Conservation (phyloP, 208 protist species). For the Chromosphaera perkinsii region DNA sequence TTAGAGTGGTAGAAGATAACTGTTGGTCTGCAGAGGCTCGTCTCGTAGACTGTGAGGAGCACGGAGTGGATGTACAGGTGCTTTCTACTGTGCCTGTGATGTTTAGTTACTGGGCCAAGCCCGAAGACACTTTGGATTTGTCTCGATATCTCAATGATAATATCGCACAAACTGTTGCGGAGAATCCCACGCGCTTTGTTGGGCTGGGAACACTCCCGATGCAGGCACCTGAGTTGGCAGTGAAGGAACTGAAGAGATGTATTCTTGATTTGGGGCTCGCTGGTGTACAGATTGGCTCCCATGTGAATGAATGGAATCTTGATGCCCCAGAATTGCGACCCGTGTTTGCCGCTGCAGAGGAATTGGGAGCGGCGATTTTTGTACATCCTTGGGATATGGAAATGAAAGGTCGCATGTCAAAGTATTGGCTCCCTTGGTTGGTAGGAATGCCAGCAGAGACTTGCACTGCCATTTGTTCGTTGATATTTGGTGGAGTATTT, state of each 20-base stretch:
- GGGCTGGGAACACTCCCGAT: constrained; percentile 66
- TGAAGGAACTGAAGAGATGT: constrained; percentile 53
- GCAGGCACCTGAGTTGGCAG: constrained; percentile 63
- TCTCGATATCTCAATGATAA: constrained; percentile 64
- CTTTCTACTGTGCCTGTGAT: constrained; percentile 72
- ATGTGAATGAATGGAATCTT: constrained; percentile 67
- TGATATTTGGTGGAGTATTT: constrained; percentile 72
- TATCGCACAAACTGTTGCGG: constrained; percentile 45
- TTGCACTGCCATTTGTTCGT: constrained; percentile 59
- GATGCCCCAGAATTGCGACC: constrained; percentile 61
- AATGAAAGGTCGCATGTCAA: constrained; percentile 16
- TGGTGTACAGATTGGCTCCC: constrained; percentile 69
- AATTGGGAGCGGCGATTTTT: constrained; percentile 57
- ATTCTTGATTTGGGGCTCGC: constrained; percentile 56
- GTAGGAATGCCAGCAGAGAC: constrained; percentile 75
- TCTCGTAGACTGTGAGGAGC: constrained; percentile 50
- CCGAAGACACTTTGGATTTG: constrained; percentile 57
- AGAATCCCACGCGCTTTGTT: constrained; percentile 55
- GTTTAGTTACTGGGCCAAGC: constrained; percentile 75
- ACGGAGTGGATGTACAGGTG: constrained; percentile 40
- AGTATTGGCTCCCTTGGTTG: constrained; percentile 50
- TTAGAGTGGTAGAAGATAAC: constrained; percentile 65
- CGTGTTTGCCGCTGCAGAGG: constrained; percentile 57
- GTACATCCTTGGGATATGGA: constrained; percentile 70
- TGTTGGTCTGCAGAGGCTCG: constrained; percentile 58